Evolutionary conservation across 768 basidiomycete species (phyloP), one percentile per base, ranked within the genome.

Genomic region (Pulveroboletus sp.): DNA sequence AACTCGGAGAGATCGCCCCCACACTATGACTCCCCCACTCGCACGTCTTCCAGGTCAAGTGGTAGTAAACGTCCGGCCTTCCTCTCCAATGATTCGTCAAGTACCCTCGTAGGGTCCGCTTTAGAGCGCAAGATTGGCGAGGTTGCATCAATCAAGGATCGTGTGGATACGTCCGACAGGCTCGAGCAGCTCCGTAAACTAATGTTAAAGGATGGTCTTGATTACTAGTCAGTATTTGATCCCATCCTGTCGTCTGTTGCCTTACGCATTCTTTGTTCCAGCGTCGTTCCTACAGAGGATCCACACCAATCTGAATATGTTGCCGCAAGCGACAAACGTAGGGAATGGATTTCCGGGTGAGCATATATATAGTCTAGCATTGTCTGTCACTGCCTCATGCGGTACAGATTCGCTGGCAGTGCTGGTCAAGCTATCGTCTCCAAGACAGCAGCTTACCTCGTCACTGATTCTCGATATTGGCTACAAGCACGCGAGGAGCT

Each of bases 401-500:
- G 29, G 24, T n/a, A 17, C 46, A 84, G 82, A 32, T 85, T 85
- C 55, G 71, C 78, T 17, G 84, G 84, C 29, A 79, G 81, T 29
- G 80, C 82, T 20, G 90, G 90, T 14, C 73, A 81, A 50, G 90
- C 85, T 11, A 76, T 93, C 38, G 67, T 92, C 24, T 83, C 87
- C 4, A 72, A 72, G 61, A 74, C 73, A 6, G 69, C 76, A 8
- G 90, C 90, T 8, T 90, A 89, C 58, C 72, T 92, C 37, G 71
- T 91, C 53, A 82, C 82, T 17, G 90, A 93, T 64, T 85, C 90
- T 10, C 79, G 89, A 13, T 93, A 93, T 61, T 93, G 88, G 87
- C 57, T 82, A 1, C 90, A 92, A 69, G 88, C 90, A 16, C 72
- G 74, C 8, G 72, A 77, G 4, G 79, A 91, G 52, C 64, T 89